Conservation (phyloP, 495 filamentous ascomycete genomes). For the Penicillium mononematosum region DNA sequence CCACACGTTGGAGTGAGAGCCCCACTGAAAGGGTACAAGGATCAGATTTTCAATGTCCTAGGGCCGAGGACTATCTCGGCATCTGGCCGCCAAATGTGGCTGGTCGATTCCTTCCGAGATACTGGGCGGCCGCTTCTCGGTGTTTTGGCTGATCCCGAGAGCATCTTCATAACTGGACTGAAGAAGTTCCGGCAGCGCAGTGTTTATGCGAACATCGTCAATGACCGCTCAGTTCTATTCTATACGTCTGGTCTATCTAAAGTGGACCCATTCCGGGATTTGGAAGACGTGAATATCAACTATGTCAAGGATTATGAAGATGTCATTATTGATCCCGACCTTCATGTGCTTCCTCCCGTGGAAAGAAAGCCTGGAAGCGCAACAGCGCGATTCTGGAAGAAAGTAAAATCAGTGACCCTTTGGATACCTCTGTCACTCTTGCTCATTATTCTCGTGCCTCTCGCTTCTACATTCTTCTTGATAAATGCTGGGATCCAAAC, state of each 20-base stretch:
- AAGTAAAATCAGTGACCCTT: slow-evolving; percentile 32
- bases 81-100: slow-evolving; percentile 85
- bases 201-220: slow-evolving; percentile 81
- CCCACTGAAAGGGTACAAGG: slow-evolving; percentile 64
- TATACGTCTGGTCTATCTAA: slow-evolving; percentile 77
- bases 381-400: slow-evolving; percentile 26
- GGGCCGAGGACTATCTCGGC: slow-evolving; percentile 73
- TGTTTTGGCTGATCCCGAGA: slow-evolving; percentile 77
- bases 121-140: slow-evolving; percentile 76
- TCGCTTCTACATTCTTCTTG: slow-evolving; percentile 68
- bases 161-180: slow-evolving; percentile 82
- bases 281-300: slow-evolving; percentile 64
- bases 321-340: slow-evolving; percentile 68
- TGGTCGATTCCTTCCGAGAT: slow-evolving; percentile 79
- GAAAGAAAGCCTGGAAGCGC: slow-evolving; percentile 36
- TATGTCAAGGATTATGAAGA: slow-evolving; percentile 71
- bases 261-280: slow-evolving; percentile 69
- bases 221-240: slow-evolving; percentile 75
- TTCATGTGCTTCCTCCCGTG: slow-evolving; percentile 53
- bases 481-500: slow-evolving; percentile 75
- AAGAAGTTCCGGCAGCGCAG: slow-evolving; percentile 67
- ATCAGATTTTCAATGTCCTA: slow-evolving; percentile 74
- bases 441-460: slow-evolving; percentile 62
- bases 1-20: slow-evolving; percentile 86
- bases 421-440: slow-evolving; percentile 59